Conservation (phyloP, 2,329 filamentous ascomycete genomes). For the Xylaria sp. region DNA sequence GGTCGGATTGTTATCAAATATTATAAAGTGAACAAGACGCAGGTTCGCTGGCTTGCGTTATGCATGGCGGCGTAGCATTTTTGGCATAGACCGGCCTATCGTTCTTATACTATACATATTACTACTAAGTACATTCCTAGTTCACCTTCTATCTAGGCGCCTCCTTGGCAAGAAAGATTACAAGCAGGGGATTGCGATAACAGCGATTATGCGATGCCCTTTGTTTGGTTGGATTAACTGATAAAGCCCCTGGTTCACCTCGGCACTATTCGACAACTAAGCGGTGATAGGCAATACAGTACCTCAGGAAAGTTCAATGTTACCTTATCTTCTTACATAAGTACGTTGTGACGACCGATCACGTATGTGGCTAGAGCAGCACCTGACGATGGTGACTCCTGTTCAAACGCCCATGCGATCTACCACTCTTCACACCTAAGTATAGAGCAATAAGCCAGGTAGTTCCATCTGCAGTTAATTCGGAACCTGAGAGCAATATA, state of each 20-base stretch:
- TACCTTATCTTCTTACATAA: background rate
- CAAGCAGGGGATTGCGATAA: background rate
- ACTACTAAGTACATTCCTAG: background rate
- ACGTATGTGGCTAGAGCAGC: too few relatives aligned
- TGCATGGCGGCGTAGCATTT: slow-evolving; percentile 4
- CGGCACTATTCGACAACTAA: background rate
- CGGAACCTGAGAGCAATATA: too few relatives aligned
- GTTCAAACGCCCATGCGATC: background rate
- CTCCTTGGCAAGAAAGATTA: slow-evolving; percentile 5
- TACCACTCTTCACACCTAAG: background rate
- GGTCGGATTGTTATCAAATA: background rate
- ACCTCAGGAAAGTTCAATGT: background rate
- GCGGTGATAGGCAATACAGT: background rate
- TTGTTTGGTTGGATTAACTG: slow-evolving; percentile 4
- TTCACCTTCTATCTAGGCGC: background rate
- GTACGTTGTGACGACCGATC: too few relatives aligned
- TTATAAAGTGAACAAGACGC: background rate
- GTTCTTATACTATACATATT: background rate
- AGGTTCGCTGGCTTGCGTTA: background rate
- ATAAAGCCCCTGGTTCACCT: slow-evolving; percentile 4
- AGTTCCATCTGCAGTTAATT: too few relatives aligned
- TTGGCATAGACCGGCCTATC: background rate
- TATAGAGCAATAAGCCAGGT: too few relatives aligned
- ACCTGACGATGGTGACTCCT: background rate
- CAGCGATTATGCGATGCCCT: background rate